Evolutionary conservation across 2,329 filamentous ascomycete genomes (phyloP), one percentile per base, ranked within the genome.

Genomic region (Aureobasidium lini): DNA sequence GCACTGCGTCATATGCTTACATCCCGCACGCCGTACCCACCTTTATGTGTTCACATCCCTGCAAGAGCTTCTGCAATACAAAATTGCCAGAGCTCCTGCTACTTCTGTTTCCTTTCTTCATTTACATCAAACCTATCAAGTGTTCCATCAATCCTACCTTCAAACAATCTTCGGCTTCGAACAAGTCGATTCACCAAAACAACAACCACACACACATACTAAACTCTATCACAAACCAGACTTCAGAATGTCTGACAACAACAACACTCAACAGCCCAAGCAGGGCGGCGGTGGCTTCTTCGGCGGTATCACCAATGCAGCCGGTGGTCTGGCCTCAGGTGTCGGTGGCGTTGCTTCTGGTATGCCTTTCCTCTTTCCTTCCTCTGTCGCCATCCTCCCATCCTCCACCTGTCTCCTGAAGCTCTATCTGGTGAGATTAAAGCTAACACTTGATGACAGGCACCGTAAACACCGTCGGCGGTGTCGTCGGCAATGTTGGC

Each of bases 401-500:
- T 9, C 1, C n/a, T 10, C 3, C 16, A 10, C 13, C 8, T 2
- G 3, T 36, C 8, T 36, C 3, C 34, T 13, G 3, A 5, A 9
- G 13, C 34, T 36, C 8, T 23, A 23, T 23, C 23, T 23, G 23
- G 1, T 23, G 1, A 23, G 23, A 23, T 3, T 0, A 23, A 23
- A 3, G 23, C 23, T 49, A 13, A 49, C 11, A 1, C 13, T 3
- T 37, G 4, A 5, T 36, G 1, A 3, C 15, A 52, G 59, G 59
- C 37, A 57, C 52, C 9, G 52, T 61, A 44, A 43, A 43, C 16
- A 61, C 59, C 10, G 59, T 49, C 16, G 59, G 59, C 40, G 52
- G 59, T n/a, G 53, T 56, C 11, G 59, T 61, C 8, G 59, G 59
- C n/a, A 61, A 50, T 29, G 59, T 61, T 9, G 59, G 52, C 28